Evolutionary conservation across 164 flowering plant species (phyloP).

Genomic region (Magnolia changhungtana): DNA sequence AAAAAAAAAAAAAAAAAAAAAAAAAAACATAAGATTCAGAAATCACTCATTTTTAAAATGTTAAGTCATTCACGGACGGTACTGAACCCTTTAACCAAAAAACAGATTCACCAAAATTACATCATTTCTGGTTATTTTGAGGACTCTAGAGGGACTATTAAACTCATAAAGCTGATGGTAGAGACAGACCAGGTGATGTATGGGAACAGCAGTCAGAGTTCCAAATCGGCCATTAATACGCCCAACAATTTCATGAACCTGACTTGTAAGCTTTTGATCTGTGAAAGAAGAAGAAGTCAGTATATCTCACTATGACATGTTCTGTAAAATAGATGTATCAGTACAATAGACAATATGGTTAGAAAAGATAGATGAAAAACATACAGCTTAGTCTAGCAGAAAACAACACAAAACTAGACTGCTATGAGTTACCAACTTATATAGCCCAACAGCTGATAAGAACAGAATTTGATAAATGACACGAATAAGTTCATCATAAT

Average conservation of each 20-base stretch:
- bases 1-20: too few relatives aligned
- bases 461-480: background rate
- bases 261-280: constrained; percentile 95
- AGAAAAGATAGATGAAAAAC: background rate
- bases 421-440: background rate
- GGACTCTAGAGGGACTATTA: background rate
- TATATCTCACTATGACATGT: background rate
- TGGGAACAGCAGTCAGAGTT: constrained; percentile 81
- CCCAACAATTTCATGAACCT: constrained; percentile 97
- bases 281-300: constrained; percentile 10
- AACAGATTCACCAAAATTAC: background rate
- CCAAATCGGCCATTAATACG: constrained; percentile 97
- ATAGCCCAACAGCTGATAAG: background rate
- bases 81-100: background rate
- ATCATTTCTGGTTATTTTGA: background rate
- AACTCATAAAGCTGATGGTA: background rate
- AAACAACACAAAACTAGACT: background rate
- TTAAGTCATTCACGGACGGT: background rate
- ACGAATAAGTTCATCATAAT: too few relatives aligned
- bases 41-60: background rate
- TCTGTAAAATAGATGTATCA: background rate
- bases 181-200: constrained; percentile 78
- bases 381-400: background rate
- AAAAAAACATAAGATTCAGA: too few relatives aligned
- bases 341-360: background rate